Conservation (phyloP, 495 filamentous ascomycete genomes). For the Bryoglossum gracile region DNA sequence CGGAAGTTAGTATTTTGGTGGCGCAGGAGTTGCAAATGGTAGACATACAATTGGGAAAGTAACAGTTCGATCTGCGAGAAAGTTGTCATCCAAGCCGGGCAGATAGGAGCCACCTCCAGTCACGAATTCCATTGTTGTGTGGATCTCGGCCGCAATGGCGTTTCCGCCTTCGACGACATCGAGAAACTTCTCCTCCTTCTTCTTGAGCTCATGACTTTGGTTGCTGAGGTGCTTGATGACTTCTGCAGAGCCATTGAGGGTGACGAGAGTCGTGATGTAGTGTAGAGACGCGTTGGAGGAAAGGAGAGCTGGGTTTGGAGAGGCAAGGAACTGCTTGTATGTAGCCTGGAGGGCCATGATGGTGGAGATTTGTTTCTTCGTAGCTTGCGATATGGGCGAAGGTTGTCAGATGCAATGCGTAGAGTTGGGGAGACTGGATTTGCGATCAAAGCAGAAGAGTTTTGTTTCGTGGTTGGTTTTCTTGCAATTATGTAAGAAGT, state of each 20-base stretch:
- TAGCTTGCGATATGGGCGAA: background rate
- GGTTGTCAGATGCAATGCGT: background rate
- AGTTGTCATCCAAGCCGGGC: slow-evolving; percentile 88
- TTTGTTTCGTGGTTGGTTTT: background rate
- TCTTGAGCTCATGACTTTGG: slow-evolving; percentile 62
- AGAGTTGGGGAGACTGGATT: background rate
- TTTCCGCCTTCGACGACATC: slow-evolving; percentile 62
- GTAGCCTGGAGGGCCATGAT: slow-evolving; percentile 57
- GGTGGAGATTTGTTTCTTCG: background rate
- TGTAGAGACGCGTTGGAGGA: slow-evolving; percentile 67
- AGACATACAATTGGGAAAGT: slow-evolving; percentile 71
- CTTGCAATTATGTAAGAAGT: background rate
- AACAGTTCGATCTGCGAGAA: slow-evolving; percentile 75
- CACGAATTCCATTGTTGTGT: slow-evolving; percentile 77
- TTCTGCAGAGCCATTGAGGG: slow-evolving; percentile 56
- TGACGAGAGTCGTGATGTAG: slow-evolving; percentile 87
- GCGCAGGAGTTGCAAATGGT: background rate
- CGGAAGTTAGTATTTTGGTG: slow-evolving; percentile 27
- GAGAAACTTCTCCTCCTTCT: slow-evolving; percentile 69
- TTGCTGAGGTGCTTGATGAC: slow-evolving; percentile 71
- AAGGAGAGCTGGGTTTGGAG: slow-evolving; percentile 57
- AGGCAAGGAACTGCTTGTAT: slow-evolving; percentile 74
- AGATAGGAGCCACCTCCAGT: slow-evolving; percentile 79
- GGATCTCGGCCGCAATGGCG: slow-evolving; percentile 65
- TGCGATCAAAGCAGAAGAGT: slow-evolving; percentile 1